Evolutionary conservation across 768 basidiomycete genomes (phyloP).

Genomic region (Psilocybe cyanescens): DNA sequence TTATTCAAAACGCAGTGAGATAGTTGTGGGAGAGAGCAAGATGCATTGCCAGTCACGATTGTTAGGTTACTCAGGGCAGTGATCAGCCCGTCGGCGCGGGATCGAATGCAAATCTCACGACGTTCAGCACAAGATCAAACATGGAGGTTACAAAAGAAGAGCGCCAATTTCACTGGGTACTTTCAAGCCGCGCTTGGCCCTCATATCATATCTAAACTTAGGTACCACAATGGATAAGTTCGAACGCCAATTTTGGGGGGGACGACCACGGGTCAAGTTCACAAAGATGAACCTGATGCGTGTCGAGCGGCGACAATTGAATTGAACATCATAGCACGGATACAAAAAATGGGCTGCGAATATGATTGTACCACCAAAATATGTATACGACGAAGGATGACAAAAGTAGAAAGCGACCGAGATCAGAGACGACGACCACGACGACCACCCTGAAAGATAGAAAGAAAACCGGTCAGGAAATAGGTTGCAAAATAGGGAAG

Average conservation of each 20-base stretch:
- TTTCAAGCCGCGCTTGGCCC: background rate
- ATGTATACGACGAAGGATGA: conserved; percentile 20
- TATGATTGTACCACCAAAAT: conserved; percentile 22
- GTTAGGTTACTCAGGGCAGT: background rate
- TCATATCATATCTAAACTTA: background rate
- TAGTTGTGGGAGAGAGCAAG: background rate
- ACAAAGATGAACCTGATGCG: conserved; percentile 64
- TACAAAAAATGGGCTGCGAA: conserved; percentile 22
- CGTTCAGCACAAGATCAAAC: background rate
- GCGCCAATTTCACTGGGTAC: background rate
- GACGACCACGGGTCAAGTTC: conserved; percentile 83
- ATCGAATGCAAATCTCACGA: background rate
- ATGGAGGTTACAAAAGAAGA: background rate
- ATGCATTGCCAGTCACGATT: background rate
- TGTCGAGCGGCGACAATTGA: conserved; percentile 82
- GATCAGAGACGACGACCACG: conserved; percentile 93
- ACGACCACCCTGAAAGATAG: conserved; percentile 82
- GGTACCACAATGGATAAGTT: background rate
- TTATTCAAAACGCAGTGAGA: background rate
- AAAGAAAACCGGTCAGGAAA: background rate
- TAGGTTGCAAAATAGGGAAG: background rate
- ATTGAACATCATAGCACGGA: conserved; percentile 39
- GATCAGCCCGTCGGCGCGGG: background rate
- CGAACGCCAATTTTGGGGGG: conserved; percentile 36
- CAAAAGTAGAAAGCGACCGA: conserved; percentile 19